Base-by-base conservation (phyloP, 2,329 filamentous ascomycete species). In the Exophiala mesophila region DNA sequence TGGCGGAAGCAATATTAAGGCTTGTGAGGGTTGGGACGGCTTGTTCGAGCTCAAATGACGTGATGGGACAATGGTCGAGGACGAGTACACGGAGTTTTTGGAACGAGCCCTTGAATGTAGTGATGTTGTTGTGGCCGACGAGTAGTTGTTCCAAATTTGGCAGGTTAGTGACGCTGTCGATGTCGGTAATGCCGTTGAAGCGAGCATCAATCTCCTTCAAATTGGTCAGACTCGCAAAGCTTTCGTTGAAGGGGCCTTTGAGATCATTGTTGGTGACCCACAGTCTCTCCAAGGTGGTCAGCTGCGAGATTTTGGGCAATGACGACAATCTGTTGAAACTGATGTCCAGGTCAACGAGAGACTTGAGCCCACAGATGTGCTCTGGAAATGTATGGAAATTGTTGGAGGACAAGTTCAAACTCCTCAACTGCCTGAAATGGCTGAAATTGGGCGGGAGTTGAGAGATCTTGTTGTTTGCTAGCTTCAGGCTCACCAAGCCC, bases 231-330 rank as follows among this genome's bases (percentile, higher is more conserved):
- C 83, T 73, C 48, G 72, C 77, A 58, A 97, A 85, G 0, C 80
- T 77, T 1, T 76, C 68, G 6, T 88, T 85, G 24, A 97, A 79
- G 5, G 81, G 73, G 2, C 86, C 86, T 15, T 77, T 76, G 10
- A 98, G 70, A 47, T 85, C 82, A 65, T 98, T 98, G 67, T 98
- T 98, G 2, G 92, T 97, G 55, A 95, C 90, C 68, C 92, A 88
- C 20, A 98, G 76, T 51, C 89, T 82, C 64, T 97, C 92, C 26
- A 98, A 69, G 41, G 82, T 86, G 44, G 74, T 79, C 44, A 98
- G 67, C 41, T 80, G 79, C 5, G 88, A 87, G 52, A 98, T 85
- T 50, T 82, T 80, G 1, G 89, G 88, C 5, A 98, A 69, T 40
- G 71, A 77, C 8, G 78, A 77, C 49, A 98, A 95, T 29, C 82